Evolutionary conservation across 345 rosid genomes (phyloP).

Genomic region (Iberis pinnata): DNA sequence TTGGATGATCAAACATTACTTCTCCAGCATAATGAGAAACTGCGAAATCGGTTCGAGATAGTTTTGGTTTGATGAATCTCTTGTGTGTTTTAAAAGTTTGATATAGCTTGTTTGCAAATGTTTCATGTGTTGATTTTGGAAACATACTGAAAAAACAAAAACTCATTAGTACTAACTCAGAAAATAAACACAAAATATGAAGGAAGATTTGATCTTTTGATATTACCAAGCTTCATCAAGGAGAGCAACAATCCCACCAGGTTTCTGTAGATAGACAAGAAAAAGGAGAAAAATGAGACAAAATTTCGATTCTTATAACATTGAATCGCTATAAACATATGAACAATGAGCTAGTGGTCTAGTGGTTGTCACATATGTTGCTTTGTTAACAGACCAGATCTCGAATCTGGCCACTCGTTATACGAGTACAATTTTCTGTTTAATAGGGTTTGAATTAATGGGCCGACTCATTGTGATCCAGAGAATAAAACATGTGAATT

Average conservation of each 20-base stretch:
- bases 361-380: too few relatives aligned
- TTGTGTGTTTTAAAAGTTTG: constrained; percentile 85
- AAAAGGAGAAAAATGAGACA: background rate
- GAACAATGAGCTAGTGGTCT: too few relatives aligned
- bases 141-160: constrained; percentile 72
- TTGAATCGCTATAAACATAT: too few relatives aligned
- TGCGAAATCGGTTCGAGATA: constrained; percentile 91
- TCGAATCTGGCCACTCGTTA: too few relatives aligned
- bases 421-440: too few relatives aligned
- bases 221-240: constrained; percentile 85
- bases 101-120: constrained; percentile 86
- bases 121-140: constrained; percentile 98
- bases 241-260: constrained; percentile 75
- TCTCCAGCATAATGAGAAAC: constrained; percentile 96
- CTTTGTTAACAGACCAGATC: too few relatives aligned
- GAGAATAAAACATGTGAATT: too few relatives aligned
- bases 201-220: too few relatives aligned
- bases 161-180: constrained; percentile 12
- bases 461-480: too few relatives aligned
- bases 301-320: background rate
- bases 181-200: constrained; percentile 3
- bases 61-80: constrained; percentile 90
- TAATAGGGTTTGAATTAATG: too few relatives aligned
- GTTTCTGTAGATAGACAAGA: constrained; percentile 45
- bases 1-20: too few relatives aligned